Base-by-base conservation (phyloP, 805 yeast species). In the Zygosaccharomyces bailii region DNA sequence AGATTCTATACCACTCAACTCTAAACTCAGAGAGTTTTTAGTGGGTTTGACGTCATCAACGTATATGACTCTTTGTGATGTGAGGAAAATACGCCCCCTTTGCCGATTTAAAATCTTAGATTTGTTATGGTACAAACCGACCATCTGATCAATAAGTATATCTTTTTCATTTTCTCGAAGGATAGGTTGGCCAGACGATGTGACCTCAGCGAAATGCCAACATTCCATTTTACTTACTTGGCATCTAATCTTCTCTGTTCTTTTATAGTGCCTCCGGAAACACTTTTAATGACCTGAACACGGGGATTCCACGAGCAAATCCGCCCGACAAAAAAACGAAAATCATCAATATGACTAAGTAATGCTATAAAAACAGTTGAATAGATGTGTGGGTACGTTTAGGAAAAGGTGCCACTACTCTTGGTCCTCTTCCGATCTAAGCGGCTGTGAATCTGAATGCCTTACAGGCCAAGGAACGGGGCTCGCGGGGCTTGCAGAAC, bases 41-140 rank as follows among this genome's bases (percentile, higher is more conserved):
- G 57, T 56, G 1, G 78, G 74, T 14, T 52, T 46, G 4, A 14
- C 53, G 44, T 78, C 75, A 54, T 84, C 90, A 9, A 90, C 76
- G 60, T 82, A 91, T 9, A 89, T 80, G 1, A 91, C 61, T 36
- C 97, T 66, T 44, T 74, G 73, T 30, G 80, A 77, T 0, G 98
- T 90, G 23, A 91, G 66, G 61, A 89, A 89, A 0, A 85, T 57
- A 23, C 96, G 70, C 0, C 98, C 98, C 46, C 74, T 66, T 59
- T 86, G 95, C 50, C 81, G 76, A 23, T 76, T 69, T 2, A 67
- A 42, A 18, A 86, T 74, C 66, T 86, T 86, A 47, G 69, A 68
- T 46, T 79, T 79, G 17, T 88, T 95, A 54, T 84, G 90, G 59
- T 90, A 90, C 2, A 90, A 62, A 0, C 96, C 96, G 1, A 86